Conservation (phyloP, 306 rosid species). For the Pyrus communis region DNA sequence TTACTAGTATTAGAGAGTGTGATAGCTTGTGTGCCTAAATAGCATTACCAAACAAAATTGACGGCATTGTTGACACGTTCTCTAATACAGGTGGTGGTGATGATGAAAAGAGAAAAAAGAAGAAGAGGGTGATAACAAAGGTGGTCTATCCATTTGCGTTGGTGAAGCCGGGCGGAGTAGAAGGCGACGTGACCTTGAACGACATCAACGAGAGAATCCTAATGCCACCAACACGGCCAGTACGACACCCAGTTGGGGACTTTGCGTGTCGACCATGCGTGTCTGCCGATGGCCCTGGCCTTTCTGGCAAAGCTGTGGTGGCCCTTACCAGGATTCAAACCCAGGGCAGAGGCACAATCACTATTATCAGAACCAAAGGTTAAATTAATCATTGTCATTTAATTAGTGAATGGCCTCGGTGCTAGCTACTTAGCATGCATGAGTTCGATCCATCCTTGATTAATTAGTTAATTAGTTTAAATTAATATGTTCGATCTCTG, state of each 20-base stretch:
- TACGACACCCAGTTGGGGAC: slow-evolving; percentile 89
- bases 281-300: slow-evolving; percentile 67
- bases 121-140: slow-evolving; percentile 27
- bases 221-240: slow-evolving; percentile 86
- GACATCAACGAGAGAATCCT: slow-evolving; percentile 86
- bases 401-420: background rate
- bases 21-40: background rate
- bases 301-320: slow-evolving; percentile 93
- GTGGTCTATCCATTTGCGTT: slow-evolving; percentile 87
- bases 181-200: slow-evolving; percentile 84
- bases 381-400: slow-evolving; percentile 2
- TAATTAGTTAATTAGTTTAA: background rate
- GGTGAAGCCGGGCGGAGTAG: slow-evolving; percentile 90
- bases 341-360: slow-evolving; percentile 87
- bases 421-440: background rate
- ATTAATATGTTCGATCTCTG: background rate
- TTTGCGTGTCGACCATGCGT: slow-evolving; percentile 95
- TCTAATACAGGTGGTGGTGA: background rate
- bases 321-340: slow-evolving; percentile 89
- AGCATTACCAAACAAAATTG: background rate
- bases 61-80: background rate
- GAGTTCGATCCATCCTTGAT: background rate
- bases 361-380: slow-evolving; percentile 93
- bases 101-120: slow-evolving; percentile 14
- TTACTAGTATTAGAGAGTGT: background rate